Base-by-base conservation (phyloP, 768 basidiomycete species). In the Lactarius hengduanensis region DNA sequence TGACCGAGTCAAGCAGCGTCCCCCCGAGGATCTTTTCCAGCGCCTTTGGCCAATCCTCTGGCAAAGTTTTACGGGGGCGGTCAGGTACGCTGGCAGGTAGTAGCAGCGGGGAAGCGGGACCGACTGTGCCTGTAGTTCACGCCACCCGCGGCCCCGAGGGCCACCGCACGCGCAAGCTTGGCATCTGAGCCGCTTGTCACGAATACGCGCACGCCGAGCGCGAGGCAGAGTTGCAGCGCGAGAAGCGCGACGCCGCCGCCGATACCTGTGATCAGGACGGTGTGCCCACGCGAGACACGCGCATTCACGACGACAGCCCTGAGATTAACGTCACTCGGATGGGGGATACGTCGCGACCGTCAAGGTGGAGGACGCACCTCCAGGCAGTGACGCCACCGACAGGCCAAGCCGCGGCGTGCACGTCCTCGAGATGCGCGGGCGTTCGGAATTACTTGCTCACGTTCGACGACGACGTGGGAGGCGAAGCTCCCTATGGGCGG, bases 231-330 rank as follows among this genome's bases (percentile, higher is more conserved):
- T 74, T 95, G 92, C 66, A 94, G 76, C 0, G 89, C 87, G 47
- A 85, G 71, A 34, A 94, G 79, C 0, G 93, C 93, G 45, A 95
- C 93, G 15, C 93, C 92, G 22, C 92, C 92, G 28, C 92, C 91
- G 54, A 90, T 85, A 20, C 91, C 91, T 0, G 90, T 91, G 65
- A 95, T 88, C 55, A 94, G 83, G 47, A 95, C 81, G 61, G 88
- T 89, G 41, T 93, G 85, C 8, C 86, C 90, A 16, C 77, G 71
- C 60, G 83, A 67, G 16, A 92, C 86, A 4, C 80, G 74, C 0
- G 84, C 92, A 69, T 92, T 86, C 28, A 92, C 81, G 20, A 86
- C 77, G 3, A 82, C 78, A 1, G 89, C 90, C 73, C 91, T 92
- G 68, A 53, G 2, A 26, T 53, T 4, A 53, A 53, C 47, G 5